Conservation (phyloP, 2,329 filamentous ascomycete genomes). For the Monilinia aucupariae region DNA sequence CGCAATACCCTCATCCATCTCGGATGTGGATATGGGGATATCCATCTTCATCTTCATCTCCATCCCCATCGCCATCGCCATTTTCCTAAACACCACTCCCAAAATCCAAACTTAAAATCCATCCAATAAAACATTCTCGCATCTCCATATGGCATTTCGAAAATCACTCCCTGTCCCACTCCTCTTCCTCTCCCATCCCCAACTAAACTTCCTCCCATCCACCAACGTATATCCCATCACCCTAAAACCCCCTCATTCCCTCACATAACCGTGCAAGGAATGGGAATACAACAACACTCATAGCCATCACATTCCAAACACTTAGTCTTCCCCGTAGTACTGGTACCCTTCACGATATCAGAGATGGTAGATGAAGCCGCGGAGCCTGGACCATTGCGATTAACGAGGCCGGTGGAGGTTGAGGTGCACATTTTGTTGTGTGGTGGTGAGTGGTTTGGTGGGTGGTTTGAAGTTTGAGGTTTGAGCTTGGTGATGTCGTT, state of each 20-base stretch:
- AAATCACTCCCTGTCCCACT: neutral
- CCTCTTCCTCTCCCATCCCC: neutral
- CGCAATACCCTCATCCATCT: neutral
- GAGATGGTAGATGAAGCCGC: slow-evolving; percentile 41
- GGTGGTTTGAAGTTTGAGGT: neutral
- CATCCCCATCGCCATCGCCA: neutral
- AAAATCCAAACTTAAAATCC: neutral
- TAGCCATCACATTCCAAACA: slow-evolving; percentile 48
- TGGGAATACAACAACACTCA: slow-evolving; percentile 51
- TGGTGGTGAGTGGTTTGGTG: neutral
- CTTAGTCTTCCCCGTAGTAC: slow-evolving; percentile 41
- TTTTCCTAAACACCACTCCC: neutral
- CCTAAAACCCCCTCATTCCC: neutral
- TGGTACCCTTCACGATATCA: slow-evolving; percentile 46
- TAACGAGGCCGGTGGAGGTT: slow-evolving; percentile 11
- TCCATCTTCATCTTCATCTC: neutral
- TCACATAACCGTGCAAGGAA: slow-evolving; percentile 45
- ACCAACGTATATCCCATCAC: neutral
- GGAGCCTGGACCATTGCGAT: slow-evolving; percentile 16
- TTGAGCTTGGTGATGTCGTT: neutral
- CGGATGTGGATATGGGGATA: too few species aligned
- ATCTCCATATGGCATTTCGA: neutral
- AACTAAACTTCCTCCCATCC: neutral
- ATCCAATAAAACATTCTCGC: neutral
- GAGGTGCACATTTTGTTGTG: slow-evolving; percentile 19